Evolutionary conservation across 2,329 filamentous ascomycete species (phyloP), one percentile per base, ranked within the genome.

Genomic region (Neonectria ditissima): DNA sequence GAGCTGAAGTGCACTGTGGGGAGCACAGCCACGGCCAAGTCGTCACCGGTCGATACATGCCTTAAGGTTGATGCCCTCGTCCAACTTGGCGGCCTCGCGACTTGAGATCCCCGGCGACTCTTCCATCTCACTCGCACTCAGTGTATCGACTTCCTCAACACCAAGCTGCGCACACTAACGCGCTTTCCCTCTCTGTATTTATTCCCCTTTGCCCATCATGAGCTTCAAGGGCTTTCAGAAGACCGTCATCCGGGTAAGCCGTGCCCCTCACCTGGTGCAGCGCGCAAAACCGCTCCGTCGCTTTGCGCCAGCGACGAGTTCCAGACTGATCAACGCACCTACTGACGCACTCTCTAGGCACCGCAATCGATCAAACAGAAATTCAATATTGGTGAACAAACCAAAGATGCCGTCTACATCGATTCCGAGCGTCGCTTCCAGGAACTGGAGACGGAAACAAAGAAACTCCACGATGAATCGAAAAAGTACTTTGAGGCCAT

Each of bases 401-500:
- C 94, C 72, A 97, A 98, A 78, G 96, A 99, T 83, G 85, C 93
- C 51, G 91, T 99, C 75, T 99, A 97, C 80, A 90, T 92, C 67
- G 96, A 99, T 80, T 93, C 96, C 68, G 96, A 99, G 79, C 89
- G 94, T 66, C 91, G 96, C 52, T 99, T 98, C 78, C 86, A 93
- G 69, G 96, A 99, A 82, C 87, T 99, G 68, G 96, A 99, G 81
- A 91, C 85, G 69, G 94, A 99, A 83, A 98, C 96, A 37, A 98
- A 97, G 86, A 95, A 92, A 80, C 89, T 97, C 30, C 95, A 98
- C 81, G 93, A 97, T 83, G 95, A 98, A 81, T 97, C 93, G 60
- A 92, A 94, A 80, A 97, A 97, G 82, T 99, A 99, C 80, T 97
- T 97, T 74, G 90, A 97, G 57, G 93, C 96, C 77, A 97, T 99